Conservation (phyloP, 495 filamentous ascomycete species). For the Trichoderma gamsii region DNA sequence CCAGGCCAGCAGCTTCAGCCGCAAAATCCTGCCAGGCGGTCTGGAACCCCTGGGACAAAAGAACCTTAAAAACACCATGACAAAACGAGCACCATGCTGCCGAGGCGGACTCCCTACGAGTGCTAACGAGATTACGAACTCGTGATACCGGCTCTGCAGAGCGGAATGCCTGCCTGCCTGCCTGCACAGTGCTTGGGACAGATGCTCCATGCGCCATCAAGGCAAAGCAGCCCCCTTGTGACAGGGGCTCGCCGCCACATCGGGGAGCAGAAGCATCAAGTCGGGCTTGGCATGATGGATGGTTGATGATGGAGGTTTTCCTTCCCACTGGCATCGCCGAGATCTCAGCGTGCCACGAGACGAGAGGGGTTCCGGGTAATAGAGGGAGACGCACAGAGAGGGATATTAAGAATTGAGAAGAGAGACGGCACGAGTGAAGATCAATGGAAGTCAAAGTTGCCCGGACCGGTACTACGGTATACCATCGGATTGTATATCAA, state of each 20-base stretch:
- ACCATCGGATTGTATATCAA: no score
- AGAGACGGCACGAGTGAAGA: background rate
- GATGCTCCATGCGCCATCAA: background rate
- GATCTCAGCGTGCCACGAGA: background rate
- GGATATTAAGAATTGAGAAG: background rate
- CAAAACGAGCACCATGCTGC: background rate
- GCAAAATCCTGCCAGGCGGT: conserved; percentile 11
- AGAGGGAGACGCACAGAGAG: background rate
- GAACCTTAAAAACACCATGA: background rate
- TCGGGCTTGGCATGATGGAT: conserved; percentile 1
- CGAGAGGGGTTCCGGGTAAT: background rate
- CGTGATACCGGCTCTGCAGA: conserved; percentile 6
- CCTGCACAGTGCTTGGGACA: background rate
- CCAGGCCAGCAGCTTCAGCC: conserved; percentile 5
- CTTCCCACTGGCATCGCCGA: background rate
- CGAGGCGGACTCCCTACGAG: background rate
- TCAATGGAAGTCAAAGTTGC: background rate
- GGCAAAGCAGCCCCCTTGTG: background rate
- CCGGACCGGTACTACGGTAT: no score
- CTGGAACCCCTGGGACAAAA: conserved; percentile 8
- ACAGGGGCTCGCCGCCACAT: background rate
- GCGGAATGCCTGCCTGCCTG: background rate
- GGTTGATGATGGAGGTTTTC: background rate
- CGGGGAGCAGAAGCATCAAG: conserved; percentile 10
- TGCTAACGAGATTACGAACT: conserved; percentile 6